Conservation (phyloP, 441 rosid genomes). For the Oxalis stricta region DNA sequence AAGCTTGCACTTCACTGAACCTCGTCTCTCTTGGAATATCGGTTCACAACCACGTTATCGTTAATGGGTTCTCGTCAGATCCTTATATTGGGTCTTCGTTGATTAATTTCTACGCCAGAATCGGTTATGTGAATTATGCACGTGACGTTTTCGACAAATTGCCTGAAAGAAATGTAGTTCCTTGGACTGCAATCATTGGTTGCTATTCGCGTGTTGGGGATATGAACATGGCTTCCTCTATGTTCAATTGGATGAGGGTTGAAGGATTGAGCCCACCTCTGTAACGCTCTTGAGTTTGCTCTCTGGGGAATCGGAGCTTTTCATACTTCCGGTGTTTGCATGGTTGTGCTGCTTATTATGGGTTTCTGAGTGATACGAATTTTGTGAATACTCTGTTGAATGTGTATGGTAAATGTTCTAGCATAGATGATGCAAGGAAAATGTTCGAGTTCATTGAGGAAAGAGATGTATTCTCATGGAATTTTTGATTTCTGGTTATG, state of each 20-base stretch:
- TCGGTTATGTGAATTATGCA: conserved; percentile 15
- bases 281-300: conserved; percentile 41
- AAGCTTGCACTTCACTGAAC: conserved; percentile 34
- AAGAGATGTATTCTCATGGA: conserved; percentile 46
- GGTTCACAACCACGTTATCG: conserved; percentile 27
- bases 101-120: conserved; percentile 28
- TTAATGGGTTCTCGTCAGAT: conserved; percentile 39
- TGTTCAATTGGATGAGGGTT: conserved; percentile 31
- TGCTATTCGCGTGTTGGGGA: conserved; percentile 31
- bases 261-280: conserved; percentile 29
- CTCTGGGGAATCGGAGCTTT: conserved; percentile 26
- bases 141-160: conserved; percentile 32
- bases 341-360: conserved; percentile 26
- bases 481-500: conserved; percentile 36
- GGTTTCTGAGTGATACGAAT: conserved; percentile 27
- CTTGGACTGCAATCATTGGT: conserved; percentile 38
- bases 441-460: conserved; percentile 33
- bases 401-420: conserved; percentile 29
- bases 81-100: conserved; percentile 36
- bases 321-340: conserved; percentile 31
- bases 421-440: conserved; percentile 25
- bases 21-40: conserved; percentile 30
- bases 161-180: conserved; percentile 28
- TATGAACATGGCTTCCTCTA: conserved; percentile 13
- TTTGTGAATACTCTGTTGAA: conserved; percentile 31